Percentiles rank a stretch among this genome's conserved stretches.
These are phyloP conservation scores for Scutellaria baicalensis DNA, from an alignment of 257 asterid species.

Conservation along the genomic window DNA sequence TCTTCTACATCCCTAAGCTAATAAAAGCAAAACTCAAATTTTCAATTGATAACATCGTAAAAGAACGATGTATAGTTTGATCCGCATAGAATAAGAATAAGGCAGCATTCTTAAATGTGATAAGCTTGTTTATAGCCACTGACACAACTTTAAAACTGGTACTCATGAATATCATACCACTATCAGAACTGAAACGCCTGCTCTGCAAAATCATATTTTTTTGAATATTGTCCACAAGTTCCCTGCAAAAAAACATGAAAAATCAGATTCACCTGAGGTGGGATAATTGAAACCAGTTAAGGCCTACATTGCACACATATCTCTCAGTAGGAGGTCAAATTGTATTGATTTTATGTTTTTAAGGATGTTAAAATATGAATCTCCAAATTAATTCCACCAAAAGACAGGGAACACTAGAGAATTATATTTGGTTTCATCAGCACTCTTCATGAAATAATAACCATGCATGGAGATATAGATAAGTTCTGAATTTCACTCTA, in stretches of 20 bases:
- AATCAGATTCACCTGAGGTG: slow-evolving; percentile 1
- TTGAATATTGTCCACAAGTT: slow-evolving; percentile 21
- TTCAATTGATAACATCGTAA: neutral
- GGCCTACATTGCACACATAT: neutral
- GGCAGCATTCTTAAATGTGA: neutral
- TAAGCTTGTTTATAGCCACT: neutral
- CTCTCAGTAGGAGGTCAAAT: neutral
- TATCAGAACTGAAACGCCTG: slow-evolving; percentile 59
- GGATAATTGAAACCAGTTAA: neutral
- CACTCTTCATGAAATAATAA: neutral
- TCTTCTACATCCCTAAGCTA: neutral
- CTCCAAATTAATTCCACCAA: neutral
- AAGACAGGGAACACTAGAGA: neutral
- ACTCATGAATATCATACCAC: slow-evolving; percentile 35
- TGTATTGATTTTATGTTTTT: neutral
- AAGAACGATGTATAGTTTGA: neutral
- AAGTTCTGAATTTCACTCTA: neutral
- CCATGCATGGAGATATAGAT: neutral
- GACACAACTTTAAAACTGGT: neutral
- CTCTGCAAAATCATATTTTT: slow-evolving; percentile 25
- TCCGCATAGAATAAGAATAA: too few species aligned
- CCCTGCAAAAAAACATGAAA: slow-evolving; percentile 34
- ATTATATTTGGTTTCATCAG: neutral
- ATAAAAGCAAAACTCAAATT: neutral
- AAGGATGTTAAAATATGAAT: neutral